Conservation (phyloP, 202 grass and related monocot species). For the Hordeum pubiflorum region DNA sequence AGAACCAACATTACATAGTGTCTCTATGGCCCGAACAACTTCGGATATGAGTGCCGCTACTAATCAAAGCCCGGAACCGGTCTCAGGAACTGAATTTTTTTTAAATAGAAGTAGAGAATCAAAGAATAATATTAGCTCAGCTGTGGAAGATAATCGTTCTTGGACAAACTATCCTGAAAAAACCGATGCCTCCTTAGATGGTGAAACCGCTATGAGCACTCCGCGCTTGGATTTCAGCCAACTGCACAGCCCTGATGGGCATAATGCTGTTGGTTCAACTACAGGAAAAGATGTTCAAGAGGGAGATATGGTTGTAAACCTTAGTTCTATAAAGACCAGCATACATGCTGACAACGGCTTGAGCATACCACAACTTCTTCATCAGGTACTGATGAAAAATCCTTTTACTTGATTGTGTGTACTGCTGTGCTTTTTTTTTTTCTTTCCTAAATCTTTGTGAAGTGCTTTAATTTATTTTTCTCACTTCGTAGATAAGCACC, state of each 20-base stretch:
- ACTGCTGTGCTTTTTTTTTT: neutral
- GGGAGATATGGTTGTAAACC: slow-evolving; percentile 37
- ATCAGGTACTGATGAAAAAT: slow-evolving; percentile 49
- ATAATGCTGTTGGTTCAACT: slow-evolving; percentile 44
- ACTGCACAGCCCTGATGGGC: slow-evolving; percentile 45
- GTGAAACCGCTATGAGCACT: slow-evolving; percentile 54
- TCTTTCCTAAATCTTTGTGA: neutral
- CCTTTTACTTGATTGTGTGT: neutral
- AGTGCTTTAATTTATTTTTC: neutral
- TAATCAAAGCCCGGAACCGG: slow-evolving; percentile 34
- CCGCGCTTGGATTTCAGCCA: slow-evolving; percentile 59
- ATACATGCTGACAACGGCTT: slow-evolving; percentile 46
- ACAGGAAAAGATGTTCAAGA: slow-evolving; percentile 34
- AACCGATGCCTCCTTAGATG: slow-evolving; percentile 50
- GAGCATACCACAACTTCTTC: slow-evolving; percentile 90
- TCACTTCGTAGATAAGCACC: slow-evolving; percentile 56
- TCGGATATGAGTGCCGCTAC: slow-evolving; percentile 40
- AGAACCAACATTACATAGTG: slow-evolving; percentile 39
- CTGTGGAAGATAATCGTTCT: slow-evolving; percentile 39
- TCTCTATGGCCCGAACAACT: slow-evolving; percentile 34
- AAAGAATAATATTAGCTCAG: slow-evolving; percentile 33
- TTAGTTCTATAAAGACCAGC: slow-evolving; percentile 62
- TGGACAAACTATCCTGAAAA: slow-evolving; percentile 77
- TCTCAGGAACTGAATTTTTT: slow-evolving; percentile 31
- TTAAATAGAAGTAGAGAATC: slow-evolving; percentile 40